These are phyloP conservation scores for Gossypium ekmanianum DNA, from an alignment of 345 rosid species.

Conservation along the genomic window DNA sequence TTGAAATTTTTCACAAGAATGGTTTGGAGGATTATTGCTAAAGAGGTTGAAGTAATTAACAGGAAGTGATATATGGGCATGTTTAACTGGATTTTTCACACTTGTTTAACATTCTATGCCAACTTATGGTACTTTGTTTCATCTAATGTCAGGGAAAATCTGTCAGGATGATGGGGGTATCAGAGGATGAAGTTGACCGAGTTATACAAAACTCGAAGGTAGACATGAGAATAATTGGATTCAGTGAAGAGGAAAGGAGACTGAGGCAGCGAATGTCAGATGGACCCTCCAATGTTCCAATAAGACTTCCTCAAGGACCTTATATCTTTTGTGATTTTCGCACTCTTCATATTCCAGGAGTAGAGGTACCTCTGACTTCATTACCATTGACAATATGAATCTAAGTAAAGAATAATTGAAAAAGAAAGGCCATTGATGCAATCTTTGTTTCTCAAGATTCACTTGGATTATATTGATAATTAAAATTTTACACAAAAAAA, in stretches of 20 bases:
- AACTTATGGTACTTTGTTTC: constrained; percentile 9
- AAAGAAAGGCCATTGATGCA: background rate
- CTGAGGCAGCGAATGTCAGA: constrained; percentile 42
- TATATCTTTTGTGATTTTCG: constrained; percentile 76
- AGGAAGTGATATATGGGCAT: background rate
- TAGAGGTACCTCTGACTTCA: constrained; percentile 43
- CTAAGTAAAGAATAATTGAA: background rate
- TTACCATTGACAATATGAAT: background rate
- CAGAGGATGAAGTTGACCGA: constrained; percentile 60
- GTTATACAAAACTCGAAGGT: constrained; percentile 45
- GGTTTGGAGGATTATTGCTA: background rate
- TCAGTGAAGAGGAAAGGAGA: constrained; percentile 87
- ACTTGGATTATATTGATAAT: background rate
- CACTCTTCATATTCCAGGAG: constrained; percentile 73
- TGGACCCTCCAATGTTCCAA: constrained; percentile 22
- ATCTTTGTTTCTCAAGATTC: background rate
- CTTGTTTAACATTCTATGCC: background rate
- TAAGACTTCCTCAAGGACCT: constrained; percentile 72
- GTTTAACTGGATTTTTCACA: background rate
- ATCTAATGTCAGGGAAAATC: constrained; percentile 50
- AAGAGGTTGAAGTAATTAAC: background rate
- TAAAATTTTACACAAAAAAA: background rate
- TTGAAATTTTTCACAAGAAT: background rate
- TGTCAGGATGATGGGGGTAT: constrained; percentile 91
- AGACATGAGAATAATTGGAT: constrained; percentile 77